phyloP scores from a whole-genome alignment of 805 yeast species.

The Yarrowia alimentaria region DNA sequence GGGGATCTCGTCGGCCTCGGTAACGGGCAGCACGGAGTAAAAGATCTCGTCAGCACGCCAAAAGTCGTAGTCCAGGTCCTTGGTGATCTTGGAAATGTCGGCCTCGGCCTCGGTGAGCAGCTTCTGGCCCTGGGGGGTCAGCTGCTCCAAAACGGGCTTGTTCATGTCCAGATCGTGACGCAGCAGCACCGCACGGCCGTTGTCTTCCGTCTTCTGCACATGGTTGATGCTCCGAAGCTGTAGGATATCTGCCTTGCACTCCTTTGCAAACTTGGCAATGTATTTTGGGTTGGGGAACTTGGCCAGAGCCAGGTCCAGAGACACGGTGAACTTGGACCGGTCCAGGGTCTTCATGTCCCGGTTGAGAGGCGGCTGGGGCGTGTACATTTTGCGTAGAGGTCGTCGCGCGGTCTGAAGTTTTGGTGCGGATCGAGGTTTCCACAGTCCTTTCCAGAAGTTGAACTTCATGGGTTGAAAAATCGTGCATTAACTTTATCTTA shows the following conservation, averaged over 20 bases:
- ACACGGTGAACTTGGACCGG: conserved; percentile 56
- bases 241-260: conserved; percentile 58
- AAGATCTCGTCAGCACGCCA: conserved; percentile 92
- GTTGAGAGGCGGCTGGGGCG: conserved; percentile 60
- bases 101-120: conserved; percentile 51
- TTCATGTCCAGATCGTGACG: conserved; percentile 50
- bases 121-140: conserved; percentile 41
- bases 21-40: conserved; percentile 70
- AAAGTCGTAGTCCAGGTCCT: conserved; percentile 65
- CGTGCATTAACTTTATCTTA: no score
- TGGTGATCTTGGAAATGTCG: conserved; percentile 50
- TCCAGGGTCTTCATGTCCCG: conserved; percentile 66
- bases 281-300: conserved; percentile 62
- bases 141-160: conserved; percentile 45
- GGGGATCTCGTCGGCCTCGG: conserved; percentile 69
- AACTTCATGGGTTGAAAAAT: background rate
- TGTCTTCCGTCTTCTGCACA: conserved; percentile 48
- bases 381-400: conserved; percentile 21
- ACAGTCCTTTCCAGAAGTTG: conserved; percentile 1
- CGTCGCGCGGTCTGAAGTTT: no score
- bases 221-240: conserved; percentile 69
- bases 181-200: conserved; percentile 56
- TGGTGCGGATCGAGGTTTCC: conserved; percentile 1
- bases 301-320: conserved; percentile 65
- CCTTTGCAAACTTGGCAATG: conserved; percentile 61